Percentiles rank a stretch among this genome's conserved stretches.
phyloP scores from a whole-genome alignment of 177 flowering plant genomes.

The Tripterygium wilfordii region DNA sequence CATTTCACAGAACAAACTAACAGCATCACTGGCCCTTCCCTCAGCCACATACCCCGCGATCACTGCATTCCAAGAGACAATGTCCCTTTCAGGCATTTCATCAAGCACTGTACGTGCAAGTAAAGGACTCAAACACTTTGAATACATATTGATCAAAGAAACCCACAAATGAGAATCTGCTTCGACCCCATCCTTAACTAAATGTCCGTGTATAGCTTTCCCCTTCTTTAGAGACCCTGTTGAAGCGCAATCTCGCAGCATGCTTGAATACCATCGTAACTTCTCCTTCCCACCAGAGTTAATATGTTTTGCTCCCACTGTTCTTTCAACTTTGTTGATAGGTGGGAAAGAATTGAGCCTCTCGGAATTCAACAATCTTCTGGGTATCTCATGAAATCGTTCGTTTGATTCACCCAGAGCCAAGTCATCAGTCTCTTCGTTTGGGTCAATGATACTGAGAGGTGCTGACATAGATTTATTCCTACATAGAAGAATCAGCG shows the following conservation, averaged over 20 bases:
- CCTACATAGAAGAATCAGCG: no score
- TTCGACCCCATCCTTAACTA: conserved; percentile 11
- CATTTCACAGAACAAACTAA: conserved; percentile 24
- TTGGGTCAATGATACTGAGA: no score
- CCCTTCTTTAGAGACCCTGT: conserved; percentile 2
- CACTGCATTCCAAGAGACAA: conserved; percentile 36
- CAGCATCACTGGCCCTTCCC: conserved; percentile 19
- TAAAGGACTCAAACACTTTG: conserved; percentile 17
- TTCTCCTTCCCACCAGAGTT: neutral
- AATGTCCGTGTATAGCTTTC: conserved; percentile 21
- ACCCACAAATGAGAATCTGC: conserved; percentile 27
- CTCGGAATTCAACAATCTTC: no score
- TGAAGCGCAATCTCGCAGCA: conserved; percentile 9
- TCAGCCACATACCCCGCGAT: conserved; percentile 23
- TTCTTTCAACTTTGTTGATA: no score
- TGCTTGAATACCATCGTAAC: conserved; percentile 4
- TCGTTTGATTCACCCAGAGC: no score
- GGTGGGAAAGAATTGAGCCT: no score
- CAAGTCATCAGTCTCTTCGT: no score
- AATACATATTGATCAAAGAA: conserved; percentile 25
- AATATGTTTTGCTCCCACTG: no score
- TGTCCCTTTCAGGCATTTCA: conserved; percentile 30
- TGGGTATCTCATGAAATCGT: no score
- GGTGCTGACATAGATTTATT: no score
- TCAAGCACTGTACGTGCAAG: conserved; percentile 23